Percentiles rank a stretch among this genome's conserved stretches.
Conservation (phyloP, 208 protist genomes). For the Trypanosoma mega region DNA sequence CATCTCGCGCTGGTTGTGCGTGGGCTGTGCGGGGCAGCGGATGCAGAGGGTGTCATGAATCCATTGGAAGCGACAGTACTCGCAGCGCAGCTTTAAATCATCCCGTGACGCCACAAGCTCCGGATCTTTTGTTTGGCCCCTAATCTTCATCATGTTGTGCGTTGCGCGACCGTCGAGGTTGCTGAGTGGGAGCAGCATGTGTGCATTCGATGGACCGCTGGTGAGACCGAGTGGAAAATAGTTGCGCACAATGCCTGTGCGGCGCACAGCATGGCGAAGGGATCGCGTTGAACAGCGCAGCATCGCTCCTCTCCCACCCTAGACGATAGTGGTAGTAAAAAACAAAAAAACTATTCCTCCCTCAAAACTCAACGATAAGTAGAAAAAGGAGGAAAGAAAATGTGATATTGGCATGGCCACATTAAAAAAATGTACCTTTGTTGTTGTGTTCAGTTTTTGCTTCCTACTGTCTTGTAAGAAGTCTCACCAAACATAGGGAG, state of each 20-base stretch:
- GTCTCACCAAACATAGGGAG: too few relatives aligned
- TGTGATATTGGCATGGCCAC: too few relatives aligned
- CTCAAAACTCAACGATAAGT: too few relatives aligned
- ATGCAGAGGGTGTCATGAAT: conserved; percentile 79
- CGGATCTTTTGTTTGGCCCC: conserved; percentile 56
- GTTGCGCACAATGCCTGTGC: conserved; percentile 31
- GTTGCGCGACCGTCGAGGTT: conserved; percentile 64
- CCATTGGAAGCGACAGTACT: conserved; percentile 76
- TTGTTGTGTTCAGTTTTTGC: too few relatives aligned
- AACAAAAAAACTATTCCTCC: background rate
- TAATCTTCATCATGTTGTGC: conserved; percentile 63
- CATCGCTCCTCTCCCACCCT: conserved; percentile 19
- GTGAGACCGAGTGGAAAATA: conserved; percentile 76
- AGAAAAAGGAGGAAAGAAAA: too few relatives aligned
- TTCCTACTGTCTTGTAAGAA: too few relatives aligned
- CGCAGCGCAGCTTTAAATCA: conserved; percentile 71
- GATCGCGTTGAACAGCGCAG: conserved; percentile 14
- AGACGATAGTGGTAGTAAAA: too few relatives aligned
- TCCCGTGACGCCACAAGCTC: conserved; percentile 52
- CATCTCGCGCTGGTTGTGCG: conserved; percentile 81
- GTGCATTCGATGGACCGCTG: conserved; percentile 65
- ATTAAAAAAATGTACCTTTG: too few relatives aligned
- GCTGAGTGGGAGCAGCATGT: conserved; percentile 51
- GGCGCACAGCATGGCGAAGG: conserved; percentile 10
- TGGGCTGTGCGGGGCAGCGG: conserved; percentile 66